Percentiles rank a stretch among this genome's conserved stretches.
These are phyloP conservation scores for Geotrichum siamense DNA, from an alignment of 1,139 yeast genomes.

Conservation along the genomic window DNA sequence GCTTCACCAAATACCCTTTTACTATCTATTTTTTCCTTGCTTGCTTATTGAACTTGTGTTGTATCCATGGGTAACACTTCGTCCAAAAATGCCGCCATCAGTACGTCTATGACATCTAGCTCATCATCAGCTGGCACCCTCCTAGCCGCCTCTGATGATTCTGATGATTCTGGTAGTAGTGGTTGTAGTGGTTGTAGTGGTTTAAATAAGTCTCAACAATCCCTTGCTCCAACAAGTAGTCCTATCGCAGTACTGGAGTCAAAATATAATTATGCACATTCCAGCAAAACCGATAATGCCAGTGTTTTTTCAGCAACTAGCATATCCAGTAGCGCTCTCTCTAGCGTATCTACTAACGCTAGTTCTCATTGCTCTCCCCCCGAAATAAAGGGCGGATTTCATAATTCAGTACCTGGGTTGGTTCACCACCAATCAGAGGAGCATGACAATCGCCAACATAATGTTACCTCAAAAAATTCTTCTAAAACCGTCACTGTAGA, in stretches of 20 bases:
- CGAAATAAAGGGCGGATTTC: neutral
- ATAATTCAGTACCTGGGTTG: neutral
- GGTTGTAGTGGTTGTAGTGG: constrained; percentile 24
- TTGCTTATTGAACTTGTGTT: neutral
- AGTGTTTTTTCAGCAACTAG: constrained; percentile 12
- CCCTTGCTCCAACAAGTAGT: neutral
- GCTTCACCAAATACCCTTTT: neutral
- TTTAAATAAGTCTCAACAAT: neutral
- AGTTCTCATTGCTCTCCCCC: constrained; percentile 12
- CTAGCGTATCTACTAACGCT: constrained; percentile 16
- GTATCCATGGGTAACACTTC: constrained; percentile 32
- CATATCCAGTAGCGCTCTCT: constrained; percentile 13
- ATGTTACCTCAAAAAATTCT: neutral
- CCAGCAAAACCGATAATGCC: constrained; percentile 7
- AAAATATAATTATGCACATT: neutral
- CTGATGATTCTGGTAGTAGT: constrained; percentile 28
- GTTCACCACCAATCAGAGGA: neutral
- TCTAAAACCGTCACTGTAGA: constrained; percentile 14
- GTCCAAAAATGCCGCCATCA: constrained; percentile 30
- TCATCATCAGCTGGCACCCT: constrained; percentile 16
- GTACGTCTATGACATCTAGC: constrained; percentile 25
- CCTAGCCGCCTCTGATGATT: constrained; percentile 22
- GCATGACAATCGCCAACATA: too few relatives aligned
- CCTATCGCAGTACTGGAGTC: constrained; percentile 1
- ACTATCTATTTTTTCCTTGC: neutral